Percentiles rank a stretch among this genome's conserved stretches.
Conservation (phyloP, 352 stramenopile species). For the Globisporangium ultimum region DNA sequence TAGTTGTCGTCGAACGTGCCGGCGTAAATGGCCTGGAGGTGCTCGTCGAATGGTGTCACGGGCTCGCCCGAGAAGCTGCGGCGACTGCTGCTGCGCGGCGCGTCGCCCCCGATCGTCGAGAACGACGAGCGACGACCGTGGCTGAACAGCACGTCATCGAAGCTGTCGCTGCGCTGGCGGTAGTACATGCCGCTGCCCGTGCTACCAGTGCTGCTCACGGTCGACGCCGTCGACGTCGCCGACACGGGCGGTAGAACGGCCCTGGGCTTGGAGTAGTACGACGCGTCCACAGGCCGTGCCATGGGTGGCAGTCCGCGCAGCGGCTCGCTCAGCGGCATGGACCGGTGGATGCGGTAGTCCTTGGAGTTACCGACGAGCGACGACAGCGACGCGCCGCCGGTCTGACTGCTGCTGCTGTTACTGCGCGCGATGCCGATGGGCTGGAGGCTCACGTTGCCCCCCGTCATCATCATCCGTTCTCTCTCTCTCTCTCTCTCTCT, state of each 20-base stretch:
- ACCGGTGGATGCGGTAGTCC: slow-evolving; percentile 18
- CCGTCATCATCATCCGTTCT: slow-evolving; percentile 1
- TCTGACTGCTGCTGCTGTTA: slow-evolving; percentile 6
- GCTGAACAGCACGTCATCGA: slow-evolving; percentile 12
- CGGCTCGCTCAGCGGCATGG: slow-evolving; percentile 15
- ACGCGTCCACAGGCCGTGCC: slow-evolving; percentile 15
- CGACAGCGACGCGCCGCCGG: slow-evolving; percentile 7
- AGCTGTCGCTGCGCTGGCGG: slow-evolving; percentile 19
- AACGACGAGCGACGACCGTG: not conserved
- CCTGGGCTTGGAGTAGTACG: slow-evolving; percentile 12
- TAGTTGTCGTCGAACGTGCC: slow-evolving; percentile 28
- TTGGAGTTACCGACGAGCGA: slow-evolving; percentile 17
- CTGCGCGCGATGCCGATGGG: slow-evolving; percentile 10
- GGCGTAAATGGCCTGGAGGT: slow-evolving; percentile 64
- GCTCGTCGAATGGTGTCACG: slow-evolving; percentile 58
- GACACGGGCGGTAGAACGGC: not conserved
- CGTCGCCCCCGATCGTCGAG: too few relatives aligned
- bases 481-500: not conserved
- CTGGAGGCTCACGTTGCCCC: slow-evolving; percentile 6
- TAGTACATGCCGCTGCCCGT: slow-evolving; percentile 13
- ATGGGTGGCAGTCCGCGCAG: slow-evolving; percentile 13
- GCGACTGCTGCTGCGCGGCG: not conserved
- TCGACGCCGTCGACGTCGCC: slow-evolving; percentile 6
- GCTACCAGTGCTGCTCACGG: not conserved
- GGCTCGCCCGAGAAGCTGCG: not conserved